Percentiles rank a stretch among this genome's conserved stretches.
Evolutionary conservation across 305 asterid species (phyloP).

Genomic region (Andrographis paniculata): DNA sequence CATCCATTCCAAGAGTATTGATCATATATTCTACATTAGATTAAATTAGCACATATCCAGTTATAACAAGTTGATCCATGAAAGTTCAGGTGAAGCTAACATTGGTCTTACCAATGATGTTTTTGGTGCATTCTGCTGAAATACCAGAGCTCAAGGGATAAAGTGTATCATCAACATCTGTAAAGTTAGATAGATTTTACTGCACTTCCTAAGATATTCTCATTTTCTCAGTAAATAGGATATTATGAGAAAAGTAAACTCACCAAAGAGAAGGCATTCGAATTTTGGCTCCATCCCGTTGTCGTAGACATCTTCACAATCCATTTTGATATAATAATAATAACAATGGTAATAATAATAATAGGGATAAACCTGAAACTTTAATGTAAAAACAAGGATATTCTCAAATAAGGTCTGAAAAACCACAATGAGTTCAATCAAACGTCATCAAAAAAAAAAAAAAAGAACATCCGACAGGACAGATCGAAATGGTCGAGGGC

Average conservation of each 20-base stretch:
- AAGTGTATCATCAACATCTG: conserved; percentile 93
- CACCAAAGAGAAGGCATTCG: conserved; percentile 83
- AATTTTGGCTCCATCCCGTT: conserved; percentile 39
- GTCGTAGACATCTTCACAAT: conserved; percentile 27
- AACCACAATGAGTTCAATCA: too few relatives aligned
- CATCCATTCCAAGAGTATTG: conserved; percentile 56
- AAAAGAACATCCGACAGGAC: too few relatives aligned
- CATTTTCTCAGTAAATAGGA: neutral
- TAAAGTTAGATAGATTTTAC: conserved; percentile 11
- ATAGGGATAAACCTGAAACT: too few relatives aligned
- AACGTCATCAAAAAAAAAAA: too few relatives aligned
- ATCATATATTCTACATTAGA: conserved; percentile 73
- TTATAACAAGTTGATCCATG: conserved; percentile 1
- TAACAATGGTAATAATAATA: too few relatives aligned
- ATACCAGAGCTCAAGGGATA: conserved; percentile 81
- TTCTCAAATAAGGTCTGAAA: too few relatives aligned
- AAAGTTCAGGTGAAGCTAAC: conserved; percentile 1
- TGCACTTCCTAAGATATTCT: too few relatives aligned
- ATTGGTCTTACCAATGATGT: conserved; percentile 51
- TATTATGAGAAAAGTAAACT: conserved; percentile 12
- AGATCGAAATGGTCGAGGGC: too few relatives aligned
- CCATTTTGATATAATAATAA: conserved; percentile 38
- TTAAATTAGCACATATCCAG: conserved; percentile 6
- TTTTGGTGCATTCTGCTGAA: conserved; percentile 63
- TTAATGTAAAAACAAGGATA: too few relatives aligned